phyloP scores from a whole-genome alignment of 208 protist species.

The Leishmania guyanensis region DNA sequence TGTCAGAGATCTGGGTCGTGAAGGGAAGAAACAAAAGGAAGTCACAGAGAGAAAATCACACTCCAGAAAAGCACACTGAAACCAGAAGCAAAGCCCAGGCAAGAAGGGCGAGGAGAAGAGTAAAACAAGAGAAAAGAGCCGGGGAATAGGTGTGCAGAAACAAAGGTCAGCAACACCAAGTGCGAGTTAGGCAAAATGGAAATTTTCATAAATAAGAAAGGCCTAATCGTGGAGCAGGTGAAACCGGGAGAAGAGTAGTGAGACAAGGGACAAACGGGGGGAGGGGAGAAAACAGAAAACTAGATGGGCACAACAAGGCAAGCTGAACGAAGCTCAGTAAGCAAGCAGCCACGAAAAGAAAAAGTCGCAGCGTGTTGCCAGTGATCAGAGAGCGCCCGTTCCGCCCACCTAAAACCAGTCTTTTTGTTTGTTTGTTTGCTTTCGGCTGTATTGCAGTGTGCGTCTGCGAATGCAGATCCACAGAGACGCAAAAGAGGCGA shows the following conservation, averaged over 20 bases:
- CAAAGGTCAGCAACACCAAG: not conserved
- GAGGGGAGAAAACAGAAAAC: not conserved
- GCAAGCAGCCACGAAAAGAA: not conserved
- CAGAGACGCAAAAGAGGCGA: not conserved
- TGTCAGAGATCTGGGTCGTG: not conserved
- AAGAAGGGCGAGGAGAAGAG: constrained; percentile 5
- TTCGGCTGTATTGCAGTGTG: not conserved
- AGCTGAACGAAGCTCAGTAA: not conserved
- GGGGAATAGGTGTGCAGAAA: not conserved
- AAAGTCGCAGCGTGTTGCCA: not conserved
- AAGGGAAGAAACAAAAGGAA: constrained; percentile 12
- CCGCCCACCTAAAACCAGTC: not conserved
- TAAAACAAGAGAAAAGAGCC: constrained; percentile 4
- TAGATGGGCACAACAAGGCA: not conserved
- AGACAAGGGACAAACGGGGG: not conserved
- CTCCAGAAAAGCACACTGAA: not conserved
- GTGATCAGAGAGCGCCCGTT: not conserved
- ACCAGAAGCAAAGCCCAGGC: not conserved
- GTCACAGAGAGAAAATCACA: constrained; percentile 1
- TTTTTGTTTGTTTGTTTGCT: not conserved
- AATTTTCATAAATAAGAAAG: not conserved
- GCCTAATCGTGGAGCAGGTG: not conserved
- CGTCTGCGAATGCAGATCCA: not conserved
- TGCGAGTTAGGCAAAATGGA: not conserved
- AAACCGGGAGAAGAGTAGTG: not conserved